These are phyloP conservation scores for Colletotrichum magnum DNA, from an alignment of 2,329 filamentous ascomycete species.

Conservation along the genomic window DNA sequence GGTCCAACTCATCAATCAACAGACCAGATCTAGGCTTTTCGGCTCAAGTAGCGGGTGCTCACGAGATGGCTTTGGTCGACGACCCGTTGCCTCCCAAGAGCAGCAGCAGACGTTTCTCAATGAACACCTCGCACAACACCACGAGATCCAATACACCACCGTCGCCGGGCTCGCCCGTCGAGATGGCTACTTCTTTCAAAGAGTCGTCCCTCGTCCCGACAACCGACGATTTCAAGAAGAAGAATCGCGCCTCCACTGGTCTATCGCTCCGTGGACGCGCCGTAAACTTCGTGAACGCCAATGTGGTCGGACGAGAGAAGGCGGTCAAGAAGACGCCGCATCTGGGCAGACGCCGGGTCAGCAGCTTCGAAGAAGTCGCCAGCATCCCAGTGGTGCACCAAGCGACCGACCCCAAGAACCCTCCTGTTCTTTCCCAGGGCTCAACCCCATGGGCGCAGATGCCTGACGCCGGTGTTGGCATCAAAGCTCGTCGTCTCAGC, in stretches of 20 bases:
- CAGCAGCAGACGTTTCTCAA: conserved; percentile 53
- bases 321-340: conserved; percentile 44
- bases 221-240: conserved; percentile 63
- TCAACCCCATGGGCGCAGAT: conserved; percentile 71
- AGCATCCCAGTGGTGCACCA: conserved; percentile 38
- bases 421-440: conserved; percentile 52
- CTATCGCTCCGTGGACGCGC: conserved; percentile 62
- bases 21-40: conserved; percentile 43
- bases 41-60: conserved; percentile 42
- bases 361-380: conserved; percentile 63
- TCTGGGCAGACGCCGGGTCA: conserved; percentile 56
- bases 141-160: conserved; percentile 65
- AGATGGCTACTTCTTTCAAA: conserved; percentile 53
- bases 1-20: conserved; percentile 55
- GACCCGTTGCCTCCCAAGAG: conserved; percentile 29
- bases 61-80: conserved; percentile 42
- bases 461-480: conserved; percentile 79
- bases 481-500: conserved; percentile 85
- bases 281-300: conserved; percentile 61
- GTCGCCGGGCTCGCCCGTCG: conserved; percentile 62
- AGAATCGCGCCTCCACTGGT: conserved; percentile 66
- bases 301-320: conserved; percentile 45
- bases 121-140: conserved; percentile 60
- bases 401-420: conserved; percentile 44
- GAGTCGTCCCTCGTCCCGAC: conserved; percentile 54